Evolutionary conservation across 352 stramenopile species (phyloP), one percentile per base, ranked within the genome.

Genomic region (Ophiocytium majus): DNA sequence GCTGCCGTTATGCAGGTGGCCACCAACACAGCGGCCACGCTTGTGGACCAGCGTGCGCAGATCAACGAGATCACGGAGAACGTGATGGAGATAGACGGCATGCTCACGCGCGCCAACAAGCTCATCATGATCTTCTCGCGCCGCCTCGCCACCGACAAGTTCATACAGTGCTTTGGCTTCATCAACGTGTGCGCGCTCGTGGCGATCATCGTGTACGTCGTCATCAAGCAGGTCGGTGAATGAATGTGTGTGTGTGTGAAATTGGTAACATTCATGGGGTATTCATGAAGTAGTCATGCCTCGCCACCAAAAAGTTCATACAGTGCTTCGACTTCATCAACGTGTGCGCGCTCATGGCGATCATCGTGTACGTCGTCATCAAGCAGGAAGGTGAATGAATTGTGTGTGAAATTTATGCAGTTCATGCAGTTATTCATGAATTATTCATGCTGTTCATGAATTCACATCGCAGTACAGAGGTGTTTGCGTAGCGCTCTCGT

Each of bases 261-360:
- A n/a, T n/a, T n/a, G n/a, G n/a, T n/a, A n/a, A n/a, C n/a, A n/a
- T n/a, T n/a, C n/a, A n/a, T n/a, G n/a, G n/a, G n/a, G n/a, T n/a
- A n/a, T n/a, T n/a, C n/a, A n/a, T n/a, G n/a, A n/a, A n/a, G n/a
- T n/a, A n/a, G n/a, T n/a, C n/a, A n/a, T n/a, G n/a, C n/a, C n/a
- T n/a, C n/a, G 85, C 85, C 76, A 88, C 85, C 9, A 81, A 88
- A n/a, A 88, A 88, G 85, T 87, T 88, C 17, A 88, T 88, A 76
- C 85, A 88, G 78, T 85, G 81, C 34, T 88, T 88, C 43, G 81
- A 37, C 35, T 88, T 75, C 76, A 75, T 88, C 23, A 88, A 87
- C 71, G 81, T 88, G 0, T 50, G 17, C 9, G 81, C 76, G 0
- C 28, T 88, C 57, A 74, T 88, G 34, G 80, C 85, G 19, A 88